These are phyloP conservation scores for Ceratocystis alfenasii DNA, from an alignment of 2,329 filamentous ascomycete species.

Conservation along the genomic window DNA sequence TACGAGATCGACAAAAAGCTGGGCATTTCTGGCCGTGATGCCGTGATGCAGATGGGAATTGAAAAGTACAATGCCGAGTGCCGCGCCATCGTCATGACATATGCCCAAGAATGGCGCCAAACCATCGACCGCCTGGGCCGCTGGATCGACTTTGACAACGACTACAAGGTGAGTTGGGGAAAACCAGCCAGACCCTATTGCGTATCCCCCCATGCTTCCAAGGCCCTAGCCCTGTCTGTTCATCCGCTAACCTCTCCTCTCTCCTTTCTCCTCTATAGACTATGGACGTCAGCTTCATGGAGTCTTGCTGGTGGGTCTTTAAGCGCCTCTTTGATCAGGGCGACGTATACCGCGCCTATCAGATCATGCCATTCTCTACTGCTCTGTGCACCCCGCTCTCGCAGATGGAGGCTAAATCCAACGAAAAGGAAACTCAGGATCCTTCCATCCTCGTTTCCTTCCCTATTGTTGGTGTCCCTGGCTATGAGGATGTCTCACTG, in stretches of 20 bases:
- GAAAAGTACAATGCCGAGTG: constrained; percentile 78
- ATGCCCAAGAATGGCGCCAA: constrained; percentile 64
- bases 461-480: constrained; percentile 51
- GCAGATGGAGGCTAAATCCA: constrained; percentile 64
- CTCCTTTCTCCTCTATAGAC: constrained; percentile 35
- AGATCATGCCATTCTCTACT: constrained; percentile 66
- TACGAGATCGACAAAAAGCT: constrained; percentile 89
- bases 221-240: neutral
- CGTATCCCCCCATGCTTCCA: neutral
- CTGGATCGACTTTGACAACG: constrained; percentile 71
- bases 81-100: constrained; percentile 76
- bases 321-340: constrained; percentile 62
- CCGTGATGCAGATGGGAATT: constrained; percentile 68
- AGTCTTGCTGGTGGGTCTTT: constrained; percentile 69
- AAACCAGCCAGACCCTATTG: neutral
- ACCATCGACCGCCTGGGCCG: constrained; percentile 61
- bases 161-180: constrained; percentile 49
- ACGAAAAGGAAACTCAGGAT: constrained; percentile 64
- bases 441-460: constrained; percentile 62
- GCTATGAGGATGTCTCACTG: constrained; percentile 49
- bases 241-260: neutral
- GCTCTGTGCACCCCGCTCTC: constrained; percentile 61
- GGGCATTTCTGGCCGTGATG: constrained; percentile 66
- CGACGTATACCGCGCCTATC: constrained; percentile 58
- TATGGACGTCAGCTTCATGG: constrained; percentile 66